Base-by-base conservation (phyloP, 2,329 filamentous ascomycete species). In the Cladophialophora bantiana region DNA sequence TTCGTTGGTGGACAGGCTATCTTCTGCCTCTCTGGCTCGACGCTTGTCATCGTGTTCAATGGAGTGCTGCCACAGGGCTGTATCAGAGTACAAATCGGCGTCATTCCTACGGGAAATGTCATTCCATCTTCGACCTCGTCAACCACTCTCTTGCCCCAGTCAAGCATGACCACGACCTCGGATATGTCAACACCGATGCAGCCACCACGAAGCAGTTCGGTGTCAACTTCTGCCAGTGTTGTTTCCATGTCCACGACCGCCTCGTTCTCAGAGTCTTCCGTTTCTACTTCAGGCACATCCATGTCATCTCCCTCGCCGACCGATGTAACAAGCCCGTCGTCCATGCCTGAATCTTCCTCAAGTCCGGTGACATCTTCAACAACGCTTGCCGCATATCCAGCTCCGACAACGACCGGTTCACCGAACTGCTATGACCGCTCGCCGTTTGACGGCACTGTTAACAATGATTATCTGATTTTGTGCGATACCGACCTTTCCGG, bases 391-490 rank as follows among this genome's bases (percentile, higher is more conserved):
- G 57, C 31, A 15, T 68, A 62, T 59, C 61, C 67, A 10, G 61
- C 64, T 10, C 64, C 62, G 26, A 69, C 67, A 10, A 61, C 67
- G n/a, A 70, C 66, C 12, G 68, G 68, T 5, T 59, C 64, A 7
- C 68, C 68, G 18, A 70, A 68, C 36, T 70, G 68, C 53, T 65
- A 54, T 54, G 68, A 70, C 50, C 66, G 66, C 40, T 66, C 66
- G 10, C 59, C 60, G 36, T 70, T 64, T 35, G 68, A 70, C 42
- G 66, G 68, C 35, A 68, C 60, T 31, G 64, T 70, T 32, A 68
- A 70, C 48, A 45, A 64, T 45, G 57, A 64, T 31, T 70, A 68
- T 42, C 59, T 70, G 53, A 65, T 70, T 26, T 53, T 70, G 6
- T 70, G 68, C 26, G 64, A 68, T 45, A 70, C 68, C 15, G 63